phyloP scores from a whole-genome alignment of 2,329 filamentous ascomycete genomes.

The Trichoderma afroharzianum region DNA sequence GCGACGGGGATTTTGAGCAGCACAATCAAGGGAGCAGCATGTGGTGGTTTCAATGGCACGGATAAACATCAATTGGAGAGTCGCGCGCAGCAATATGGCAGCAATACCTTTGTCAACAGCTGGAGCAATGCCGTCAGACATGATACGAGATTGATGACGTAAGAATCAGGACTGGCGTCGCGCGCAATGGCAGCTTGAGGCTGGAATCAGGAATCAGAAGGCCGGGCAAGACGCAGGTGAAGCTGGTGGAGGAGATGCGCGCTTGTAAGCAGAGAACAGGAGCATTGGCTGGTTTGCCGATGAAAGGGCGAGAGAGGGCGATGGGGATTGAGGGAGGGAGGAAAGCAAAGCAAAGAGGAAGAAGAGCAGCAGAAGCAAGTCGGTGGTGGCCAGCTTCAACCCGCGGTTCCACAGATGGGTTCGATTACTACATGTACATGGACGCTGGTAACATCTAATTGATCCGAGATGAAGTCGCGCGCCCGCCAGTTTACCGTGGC shows the following conservation, averaged over 20 bases:
- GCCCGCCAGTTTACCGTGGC: conserved; percentile 22
- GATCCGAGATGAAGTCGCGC: conserved; percentile 24
- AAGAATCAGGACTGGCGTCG: conserved; percentile 21
- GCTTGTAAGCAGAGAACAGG: neutral
- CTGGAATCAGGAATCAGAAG: neutral
- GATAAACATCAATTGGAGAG: neutral
- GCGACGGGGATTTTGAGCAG: neutral
- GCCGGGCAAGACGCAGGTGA: neutral
- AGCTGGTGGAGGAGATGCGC: neutral
- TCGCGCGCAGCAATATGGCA: neutral
- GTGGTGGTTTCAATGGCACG: neutral
- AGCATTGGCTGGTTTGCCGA: neutral
- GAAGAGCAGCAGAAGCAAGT: neutral
- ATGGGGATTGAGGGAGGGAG: neutral
- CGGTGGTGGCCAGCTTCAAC: conserved; percentile 3
- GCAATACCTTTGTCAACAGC: conserved; percentile 36
- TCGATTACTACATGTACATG: neutral
- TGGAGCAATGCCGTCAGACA: conserved; percentile 34
- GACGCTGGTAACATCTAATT: conserved; percentile 2
- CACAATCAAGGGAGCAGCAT: neutral
- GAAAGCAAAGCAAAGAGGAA: neutral
- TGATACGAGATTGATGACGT: conserved; percentile 32
- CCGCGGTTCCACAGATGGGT: conserved; percentile 17
- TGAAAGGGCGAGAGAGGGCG: neutral
- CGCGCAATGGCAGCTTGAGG: neutral